Conservation (phyloP, 2,329 filamentous ascomycete species). For the Colletotrichum endophyticum region DNA sequence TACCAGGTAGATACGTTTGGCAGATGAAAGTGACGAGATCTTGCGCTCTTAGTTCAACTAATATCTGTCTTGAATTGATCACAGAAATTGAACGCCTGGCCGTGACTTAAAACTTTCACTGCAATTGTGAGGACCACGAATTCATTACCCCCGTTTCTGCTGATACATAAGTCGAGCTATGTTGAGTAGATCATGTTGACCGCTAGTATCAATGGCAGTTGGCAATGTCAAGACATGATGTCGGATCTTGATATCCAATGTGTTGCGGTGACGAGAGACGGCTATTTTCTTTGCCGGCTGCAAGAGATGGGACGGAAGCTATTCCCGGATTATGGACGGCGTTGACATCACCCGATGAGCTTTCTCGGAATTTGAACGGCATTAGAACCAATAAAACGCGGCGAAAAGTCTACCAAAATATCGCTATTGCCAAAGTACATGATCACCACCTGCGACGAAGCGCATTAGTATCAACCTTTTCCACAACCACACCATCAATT, state of each 20-base stretch:
- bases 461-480: background rate
- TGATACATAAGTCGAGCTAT: background rate
- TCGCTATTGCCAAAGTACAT: background rate
- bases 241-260: background rate
- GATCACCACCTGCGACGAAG: background rate
- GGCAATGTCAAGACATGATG: background rate
- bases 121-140: background rate
- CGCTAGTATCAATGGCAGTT: background rate
- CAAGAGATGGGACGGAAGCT: background rate
- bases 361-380: background rate
- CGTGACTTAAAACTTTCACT: background rate
- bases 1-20: background rate
- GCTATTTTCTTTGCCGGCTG: background rate
- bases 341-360: background rate
- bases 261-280: background rate
- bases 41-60: background rate
- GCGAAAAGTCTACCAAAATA: fast-evolving
- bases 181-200: fast-evolving
- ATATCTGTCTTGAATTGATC: background rate
- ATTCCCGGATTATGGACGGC: background rate
- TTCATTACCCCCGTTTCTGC: background rate
- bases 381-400: background rate
- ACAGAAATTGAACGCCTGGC: background rate
- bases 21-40: background rate
- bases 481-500: background rate